Evolutionary conservation across 345 rosid species (phyloP), one percentile per base, ranked within the genome.

Genomic region (Citrus medica): DNA sequence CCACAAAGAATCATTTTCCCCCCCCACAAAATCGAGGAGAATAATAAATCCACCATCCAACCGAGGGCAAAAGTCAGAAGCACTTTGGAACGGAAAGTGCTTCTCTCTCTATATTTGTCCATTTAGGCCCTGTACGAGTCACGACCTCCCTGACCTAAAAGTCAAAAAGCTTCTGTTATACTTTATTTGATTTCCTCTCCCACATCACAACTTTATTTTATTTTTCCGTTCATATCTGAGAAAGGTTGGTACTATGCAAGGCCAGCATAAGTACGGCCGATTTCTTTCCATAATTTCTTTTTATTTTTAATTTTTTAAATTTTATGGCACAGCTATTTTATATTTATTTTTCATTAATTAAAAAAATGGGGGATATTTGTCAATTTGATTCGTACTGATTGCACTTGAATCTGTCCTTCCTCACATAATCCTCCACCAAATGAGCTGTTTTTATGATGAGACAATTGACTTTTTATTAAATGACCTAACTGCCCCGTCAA

Each of bases 361-460:
- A 27, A 48, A 46, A 7, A 24, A 12, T 58, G 46, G 14, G 2
- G 35, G 4, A 30, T 4, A 48, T 56, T 74, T 46, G 82, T 69
- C 70, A 61, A 67, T 58, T 67, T 35, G 28, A 78, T 60, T 82
- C 84, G 87, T 87, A 84, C 87, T 69, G 66, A 72, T 79, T 76
- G 85, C 83, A 83, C 81, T 83, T 71, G 76, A 72, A 79, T 83
- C 84, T 81, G 85, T 87, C 88, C 90, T 87, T 81, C 89, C 89
- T 81, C 87, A 65, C 51, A 81, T 87, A 81, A 24, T 73, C 69
- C 82, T 83, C 78, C 90, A 74, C 90, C 84, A 48, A 25, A 82
- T 84, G 72, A 62, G 64, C 14, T 77, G 42, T 9, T 14, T 71
- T 53, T 17, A 2, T 21, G 63, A 16, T 58, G 69, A 19, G 78